A percentile compares a stretch with the other conserved stretches of the same genome.
phyloP scores from a whole-genome alignment of 192 early-diverging fungal genomes.

The Rhizophlyctis rosea region DNA sequence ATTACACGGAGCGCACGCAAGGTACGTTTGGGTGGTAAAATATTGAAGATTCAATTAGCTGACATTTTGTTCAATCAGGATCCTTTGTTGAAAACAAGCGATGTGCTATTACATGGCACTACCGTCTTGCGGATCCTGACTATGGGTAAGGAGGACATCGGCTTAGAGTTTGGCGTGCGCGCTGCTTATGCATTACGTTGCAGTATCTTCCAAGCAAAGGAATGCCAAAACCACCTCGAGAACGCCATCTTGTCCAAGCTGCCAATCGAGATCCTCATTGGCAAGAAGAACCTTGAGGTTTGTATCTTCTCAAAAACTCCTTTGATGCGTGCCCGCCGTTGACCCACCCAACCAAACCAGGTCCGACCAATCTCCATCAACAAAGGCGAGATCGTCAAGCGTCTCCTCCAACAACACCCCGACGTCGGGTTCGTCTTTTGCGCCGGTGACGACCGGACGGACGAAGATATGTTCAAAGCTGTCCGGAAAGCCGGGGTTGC shows the following conservation, averaged over 20 bases:
- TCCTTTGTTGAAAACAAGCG: constrained; percentile 92
- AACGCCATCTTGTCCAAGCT: constrained; percentile 87
- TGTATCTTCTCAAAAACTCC: too few relatives aligned
- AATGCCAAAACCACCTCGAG: constrained; percentile 94
- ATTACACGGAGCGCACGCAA: constrained; percentile 92
- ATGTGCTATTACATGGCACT: constrained; percentile 95
- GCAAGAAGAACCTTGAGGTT: constrained; percentile 94
- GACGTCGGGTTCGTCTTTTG: constrained; percentile 88
- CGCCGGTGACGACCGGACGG: constrained; percentile 96
- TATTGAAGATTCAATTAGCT: too few relatives aligned
- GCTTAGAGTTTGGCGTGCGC: too few relatives aligned
- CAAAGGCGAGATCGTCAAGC: constrained; percentile 97
- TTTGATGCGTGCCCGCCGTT: too few relatives aligned
- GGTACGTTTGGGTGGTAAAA: constrained; percentile 53
- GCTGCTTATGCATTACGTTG: too few relatives aligned
- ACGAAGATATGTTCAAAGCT: constrained; percentile 94
- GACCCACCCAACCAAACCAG: constrained; percentile 10
- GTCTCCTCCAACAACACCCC: constrained; percentile 60
- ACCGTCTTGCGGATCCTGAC: constrained; percentile 88
- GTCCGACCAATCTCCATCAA: constrained; percentile 89
- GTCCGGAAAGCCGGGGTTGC: constrained; percentile 39
- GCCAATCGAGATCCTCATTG: constrained; percentile 90
- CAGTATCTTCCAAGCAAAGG: constrained; percentile 86
- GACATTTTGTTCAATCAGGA: constrained; percentile 38
- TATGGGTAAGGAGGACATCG: constrained; percentile 72